Evolutionary conservation across 441 rosid genomes (phyloP).

Genomic region (Euphorbia celastroides): DNA sequence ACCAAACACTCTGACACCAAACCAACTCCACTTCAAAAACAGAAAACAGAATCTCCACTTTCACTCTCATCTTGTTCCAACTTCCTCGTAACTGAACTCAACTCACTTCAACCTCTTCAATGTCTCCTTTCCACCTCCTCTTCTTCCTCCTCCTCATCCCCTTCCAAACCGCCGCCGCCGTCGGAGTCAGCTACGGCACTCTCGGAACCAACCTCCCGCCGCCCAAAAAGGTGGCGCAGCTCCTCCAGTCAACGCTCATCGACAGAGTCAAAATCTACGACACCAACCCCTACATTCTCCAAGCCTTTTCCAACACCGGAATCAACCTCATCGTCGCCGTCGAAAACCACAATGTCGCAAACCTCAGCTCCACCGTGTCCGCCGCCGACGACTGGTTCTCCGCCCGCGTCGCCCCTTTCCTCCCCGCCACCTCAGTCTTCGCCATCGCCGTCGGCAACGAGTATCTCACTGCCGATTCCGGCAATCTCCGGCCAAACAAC

Average conservation of each 20-base stretch:
- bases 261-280: conserved; percentile 71
- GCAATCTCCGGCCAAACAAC: conserved; percentile 34
- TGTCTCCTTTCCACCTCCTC: conserved; percentile 22
- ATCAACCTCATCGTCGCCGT: conserved; percentile 56
- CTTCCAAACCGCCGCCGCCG: conserved; percentile 22
- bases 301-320: conserved; percentile 63
- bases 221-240: conserved; percentile 53
- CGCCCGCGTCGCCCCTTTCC: conserved; percentile 45
- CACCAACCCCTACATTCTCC: conserved; percentile 58
- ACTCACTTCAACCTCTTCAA: not conserved
- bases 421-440: conserved; percentile 54
- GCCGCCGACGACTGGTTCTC: conserved; percentile 53
- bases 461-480: conserved; percentile 42
- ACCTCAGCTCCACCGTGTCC: conserved; percentile 38
- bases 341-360: conserved; percentile 45
- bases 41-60: too few species aligned
- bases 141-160: conserved; percentile 20
- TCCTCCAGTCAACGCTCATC: conserved; percentile 59
- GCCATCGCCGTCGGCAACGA: conserved; percentile 57
- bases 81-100: not conserved
- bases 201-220: conserved; percentile 65
- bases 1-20: too few species aligned
- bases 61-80: too few species aligned
- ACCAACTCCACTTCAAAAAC: too few species aligned
- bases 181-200: conserved; percentile 66